Conservation (phyloP, 768 basidiomycete genomes). For the Lactifluus volemus region DNA sequence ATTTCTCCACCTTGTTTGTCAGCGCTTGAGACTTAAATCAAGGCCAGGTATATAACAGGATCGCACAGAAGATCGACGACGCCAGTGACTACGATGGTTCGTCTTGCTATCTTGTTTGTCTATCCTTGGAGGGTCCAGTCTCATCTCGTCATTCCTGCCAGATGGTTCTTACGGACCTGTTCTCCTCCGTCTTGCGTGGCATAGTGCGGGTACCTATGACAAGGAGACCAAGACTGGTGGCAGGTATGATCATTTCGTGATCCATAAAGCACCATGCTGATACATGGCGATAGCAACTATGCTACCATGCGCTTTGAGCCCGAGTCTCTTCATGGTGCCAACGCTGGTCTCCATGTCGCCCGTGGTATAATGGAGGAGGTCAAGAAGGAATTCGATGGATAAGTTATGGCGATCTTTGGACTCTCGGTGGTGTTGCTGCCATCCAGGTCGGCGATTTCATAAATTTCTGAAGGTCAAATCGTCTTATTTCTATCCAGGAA, state of each 20-base stretch:
- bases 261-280: constrained; percentile 7
- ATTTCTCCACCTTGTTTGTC: background rate
- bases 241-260: constrained; percentile 39
- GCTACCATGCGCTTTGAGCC: constrained; percentile 98
- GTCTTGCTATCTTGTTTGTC: constrained; percentile 18
- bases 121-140: background rate
- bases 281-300: constrained; percentile 58
- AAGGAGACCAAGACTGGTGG: constrained; percentile 69
- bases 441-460: constrained; percentile 44
- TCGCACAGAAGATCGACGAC: constrained; percentile 68
- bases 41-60: constrained; percentile 77
- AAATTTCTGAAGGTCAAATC: background rate
- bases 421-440: constrained; percentile 86
- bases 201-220: constrained; percentile 89
- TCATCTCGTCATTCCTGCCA: constrained; percentile 26
- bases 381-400: constrained; percentile 89
- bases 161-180: constrained; percentile 88
- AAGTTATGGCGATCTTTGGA: constrained; percentile 95
- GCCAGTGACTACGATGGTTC: constrained; percentile 78
- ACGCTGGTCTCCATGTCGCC: constrained; percentile 74
- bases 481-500: constrained; percentile 39
- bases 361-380: constrained; percentile 78
- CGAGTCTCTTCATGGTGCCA: constrained; percentile 76
- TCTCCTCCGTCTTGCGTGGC: constrained; percentile 88
- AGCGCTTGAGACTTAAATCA: background rate